Conservation (phyloP, 1,284 basidiomycete species). For the Golubevia sp. region DNA sequence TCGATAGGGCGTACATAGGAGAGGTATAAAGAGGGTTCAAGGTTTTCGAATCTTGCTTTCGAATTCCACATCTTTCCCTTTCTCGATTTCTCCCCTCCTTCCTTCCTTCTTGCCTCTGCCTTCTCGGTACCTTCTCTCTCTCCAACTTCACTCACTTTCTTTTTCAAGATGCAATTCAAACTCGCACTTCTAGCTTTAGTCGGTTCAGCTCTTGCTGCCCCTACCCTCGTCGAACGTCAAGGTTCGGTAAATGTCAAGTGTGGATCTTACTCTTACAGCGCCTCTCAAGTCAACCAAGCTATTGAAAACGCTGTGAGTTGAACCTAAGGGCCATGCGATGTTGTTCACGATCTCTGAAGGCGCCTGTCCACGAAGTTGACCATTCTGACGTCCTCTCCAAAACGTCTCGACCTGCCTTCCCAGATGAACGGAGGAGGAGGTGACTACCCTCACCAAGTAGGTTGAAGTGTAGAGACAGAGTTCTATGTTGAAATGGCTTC, state of each 20-base stretch:
- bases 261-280: constrained; percentile 21
- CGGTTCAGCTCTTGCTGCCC: constrained; percentile 17
- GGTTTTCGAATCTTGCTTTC: background rate
- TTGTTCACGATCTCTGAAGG: no score
- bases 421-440: constrained; percentile 10
- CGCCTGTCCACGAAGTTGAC: no score
- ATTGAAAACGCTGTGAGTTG: constrained; percentile 36
- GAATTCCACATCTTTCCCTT: constrained; percentile 2
- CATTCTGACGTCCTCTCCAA: no score
- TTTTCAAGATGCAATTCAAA: constrained; percentile 26
- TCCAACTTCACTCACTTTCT: background rate
- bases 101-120: background rate
- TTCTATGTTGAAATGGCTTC: no score
- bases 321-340: no score
- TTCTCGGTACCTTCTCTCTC: background rate
- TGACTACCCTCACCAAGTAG: background rate
- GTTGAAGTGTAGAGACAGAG: background rate
- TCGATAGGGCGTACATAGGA: background rate
- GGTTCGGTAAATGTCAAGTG: constrained; percentile 20
- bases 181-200: constrained; percentile 24
- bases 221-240: constrained; percentile 27
- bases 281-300: constrained; percentile 23
- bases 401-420: no score
- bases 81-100: background rate
- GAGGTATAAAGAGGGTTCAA: background rate